Evolutionary conservation across 2,329 filamentous ascomycete genomes (phyloP).

Genomic region (Sporothrix pallida): DNA sequence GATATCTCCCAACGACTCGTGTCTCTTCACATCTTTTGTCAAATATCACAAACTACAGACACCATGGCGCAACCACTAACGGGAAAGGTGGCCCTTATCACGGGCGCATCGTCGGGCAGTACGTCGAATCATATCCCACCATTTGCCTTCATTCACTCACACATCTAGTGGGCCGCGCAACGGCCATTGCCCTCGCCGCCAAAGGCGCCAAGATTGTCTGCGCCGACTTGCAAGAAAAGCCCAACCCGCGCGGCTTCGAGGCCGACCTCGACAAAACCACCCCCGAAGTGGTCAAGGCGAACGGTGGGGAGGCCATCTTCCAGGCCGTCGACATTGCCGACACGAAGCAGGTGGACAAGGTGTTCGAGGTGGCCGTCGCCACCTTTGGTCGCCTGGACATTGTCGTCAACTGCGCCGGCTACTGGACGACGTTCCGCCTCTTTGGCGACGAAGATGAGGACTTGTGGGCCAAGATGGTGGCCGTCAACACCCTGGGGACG

Average conservation of each 20-base stretch:
- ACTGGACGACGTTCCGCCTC: background rate
- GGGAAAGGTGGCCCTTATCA: background rate
- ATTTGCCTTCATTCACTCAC: background rate
- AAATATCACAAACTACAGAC: background rate
- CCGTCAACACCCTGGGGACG: background rate
- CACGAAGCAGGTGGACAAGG: background rate
- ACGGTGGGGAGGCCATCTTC: background rate
- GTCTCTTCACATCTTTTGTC: background rate
- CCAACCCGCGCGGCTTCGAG: slow-evolving; percentile 1
- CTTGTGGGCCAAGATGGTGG: background rate
- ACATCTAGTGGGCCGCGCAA: background rate
- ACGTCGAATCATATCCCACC: background rate
- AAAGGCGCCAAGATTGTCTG: background rate
- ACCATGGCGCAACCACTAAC: background rate
- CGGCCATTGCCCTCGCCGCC: background rate
- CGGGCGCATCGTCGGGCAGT: background rate
- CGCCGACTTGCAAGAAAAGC: background rate
- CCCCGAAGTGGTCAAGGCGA: background rate
- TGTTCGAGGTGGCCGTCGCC: background rate
- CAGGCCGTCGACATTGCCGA: background rate
- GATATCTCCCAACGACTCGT: background rate
- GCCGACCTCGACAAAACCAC: background rate
- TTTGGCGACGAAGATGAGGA: background rate
- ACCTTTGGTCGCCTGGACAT: background rate
- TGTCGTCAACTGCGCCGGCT: slow-evolving; percentile 2